These are phyloP conservation scores for Xylaria castorea DNA, from an alignment of 495 filamentous ascomycete species.

Conservation along the genomic window DNA sequence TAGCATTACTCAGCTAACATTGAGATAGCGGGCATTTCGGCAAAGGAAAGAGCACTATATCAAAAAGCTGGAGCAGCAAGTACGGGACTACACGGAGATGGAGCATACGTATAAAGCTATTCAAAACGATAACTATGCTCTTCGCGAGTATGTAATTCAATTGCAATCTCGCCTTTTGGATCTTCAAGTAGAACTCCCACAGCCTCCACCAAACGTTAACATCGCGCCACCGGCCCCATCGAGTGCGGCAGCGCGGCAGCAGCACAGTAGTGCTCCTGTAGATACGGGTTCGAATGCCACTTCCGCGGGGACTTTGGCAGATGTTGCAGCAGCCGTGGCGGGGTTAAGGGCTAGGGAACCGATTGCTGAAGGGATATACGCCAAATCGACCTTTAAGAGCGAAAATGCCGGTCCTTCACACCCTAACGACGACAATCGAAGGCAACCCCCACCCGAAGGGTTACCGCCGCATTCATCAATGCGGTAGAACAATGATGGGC, in stretches of 20 bases:
- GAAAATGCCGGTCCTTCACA: constrained; percentile 44
- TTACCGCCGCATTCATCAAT: constrained; percentile 37
- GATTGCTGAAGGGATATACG: constrained; percentile 34
- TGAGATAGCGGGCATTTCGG: constrained; percentile 84
- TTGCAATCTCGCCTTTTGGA: constrained; percentile 90
- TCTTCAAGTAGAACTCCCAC: constrained; percentile 79
- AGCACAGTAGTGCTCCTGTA: constrained; percentile 27
- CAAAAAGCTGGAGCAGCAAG: constrained; percentile 92
- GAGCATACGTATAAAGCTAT: constrained; percentile 75
- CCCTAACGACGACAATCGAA: constrained; percentile 47
- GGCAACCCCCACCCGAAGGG: constrained; percentile 47
- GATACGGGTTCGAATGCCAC: constrained; percentile 29
- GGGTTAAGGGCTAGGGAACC: constrained; percentile 37
- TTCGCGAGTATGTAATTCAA: constrained; percentile 89
- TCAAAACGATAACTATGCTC: constrained; percentile 84
- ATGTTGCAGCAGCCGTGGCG: constrained; percentile 42
- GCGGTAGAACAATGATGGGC: constrained; percentile 10
- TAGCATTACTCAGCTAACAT: constrained; percentile 40
- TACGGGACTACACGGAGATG: constrained; percentile 73
- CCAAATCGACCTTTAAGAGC: constrained; percentile 35
- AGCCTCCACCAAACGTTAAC: constrained; percentile 66
- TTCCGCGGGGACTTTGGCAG: constrained; percentile 41
- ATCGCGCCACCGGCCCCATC: constrained; percentile 41
- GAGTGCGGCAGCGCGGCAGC: constrained; percentile 61
- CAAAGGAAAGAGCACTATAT: constrained; percentile 98